Evolutionary conservation across 768 basidiomycete genomes (phyloP), one percentile per base, ranked within the genome.

Genomic region (Steccherinum ochraceum): DNA sequence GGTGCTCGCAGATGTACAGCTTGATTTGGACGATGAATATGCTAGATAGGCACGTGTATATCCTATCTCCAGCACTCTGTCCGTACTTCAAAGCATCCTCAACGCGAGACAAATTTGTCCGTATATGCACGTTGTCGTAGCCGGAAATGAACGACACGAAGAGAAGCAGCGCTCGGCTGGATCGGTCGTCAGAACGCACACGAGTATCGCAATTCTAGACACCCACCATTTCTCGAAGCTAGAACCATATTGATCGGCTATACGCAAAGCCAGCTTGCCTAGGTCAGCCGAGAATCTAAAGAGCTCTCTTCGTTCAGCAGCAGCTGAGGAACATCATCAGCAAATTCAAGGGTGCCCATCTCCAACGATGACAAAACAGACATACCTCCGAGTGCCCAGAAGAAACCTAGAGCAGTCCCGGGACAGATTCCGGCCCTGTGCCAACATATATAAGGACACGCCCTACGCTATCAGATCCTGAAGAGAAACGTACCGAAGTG

Each of bases 231-330:
- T 84, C 61, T 85, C 84, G 46, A 75, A 76, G 46, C 72, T 81
- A 20, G 72, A 78, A 25, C 84, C 84, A 61, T 84, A 71, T 20
- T 68, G 71, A 41, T 86, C 80, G 18, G 84, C 84, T n/a, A 87
- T 81, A 42, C 75, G 75, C 39, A 89, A 62, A 5, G 81, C 84
- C 42, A 87, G 65, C 58, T 79, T 83, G 21, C 79, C 84, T 27
- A 87, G 71, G 57, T 86, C 83, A 0, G 74, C 73, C 25, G 84
- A 83, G 61, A 87, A 85, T 4, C 82, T 73, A 64, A 84, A 85
- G 19, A 84, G 61, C 51, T 80, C 81, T 56, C 79, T 69, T 53
- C 75, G 66, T 60, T 86, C 84, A 3, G 81, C 82, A 12, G 79
- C 78, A 52, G 78, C 52, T 62, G 16, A n/a, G 5, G 21, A 7